Evolutionary conservation across 768 basidiomycete genomes (phyloP).

Genomic region (Kwoniella botswanensis): DNA sequence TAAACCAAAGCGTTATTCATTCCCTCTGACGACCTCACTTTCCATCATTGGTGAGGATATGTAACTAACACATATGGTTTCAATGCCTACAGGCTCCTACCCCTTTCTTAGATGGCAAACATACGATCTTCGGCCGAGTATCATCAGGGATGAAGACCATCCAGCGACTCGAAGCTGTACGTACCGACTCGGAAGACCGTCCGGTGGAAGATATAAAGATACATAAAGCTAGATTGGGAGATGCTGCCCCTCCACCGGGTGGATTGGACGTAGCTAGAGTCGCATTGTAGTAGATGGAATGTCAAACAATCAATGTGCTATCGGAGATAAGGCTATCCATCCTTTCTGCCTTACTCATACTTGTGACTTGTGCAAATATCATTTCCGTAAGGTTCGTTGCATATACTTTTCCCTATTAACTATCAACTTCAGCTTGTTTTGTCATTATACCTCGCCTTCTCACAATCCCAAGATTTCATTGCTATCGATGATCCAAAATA

Average conservation of each 20-base stretch:
- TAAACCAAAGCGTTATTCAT: no score
- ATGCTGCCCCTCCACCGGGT: constrained; percentile 16
- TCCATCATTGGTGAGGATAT: no score
- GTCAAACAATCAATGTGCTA: not conserved
- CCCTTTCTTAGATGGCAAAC: constrained; percentile 60
- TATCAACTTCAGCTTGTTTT: not conserved
- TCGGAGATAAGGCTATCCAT: no score
- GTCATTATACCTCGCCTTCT: not conserved
- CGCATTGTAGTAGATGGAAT: constrained; percentile 7
- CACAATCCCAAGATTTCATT: constrained; percentile 35
- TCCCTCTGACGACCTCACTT: no score
- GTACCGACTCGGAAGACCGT: constrained; percentile 82
- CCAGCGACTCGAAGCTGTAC: constrained; percentile 87
- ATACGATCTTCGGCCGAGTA: constrained; percentile 74
- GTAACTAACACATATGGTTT: no score
- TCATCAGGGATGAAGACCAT: constrained; percentile 88
- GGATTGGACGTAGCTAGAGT: constrained; percentile 20
- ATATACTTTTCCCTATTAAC: no score
- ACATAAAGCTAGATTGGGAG: constrained; percentile 68
- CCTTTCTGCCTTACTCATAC: no score
- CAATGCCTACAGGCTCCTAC: constrained; percentile 47
- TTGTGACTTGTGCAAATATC: no score
- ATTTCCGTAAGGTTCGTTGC: no score
- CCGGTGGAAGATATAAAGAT: constrained; percentile 87
- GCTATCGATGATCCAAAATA: constrained; percentile 2